phyloP scores from a whole-genome alignment of 192 early-diverging fungal species.

The Lunasporangiospora selenospora region DNA sequence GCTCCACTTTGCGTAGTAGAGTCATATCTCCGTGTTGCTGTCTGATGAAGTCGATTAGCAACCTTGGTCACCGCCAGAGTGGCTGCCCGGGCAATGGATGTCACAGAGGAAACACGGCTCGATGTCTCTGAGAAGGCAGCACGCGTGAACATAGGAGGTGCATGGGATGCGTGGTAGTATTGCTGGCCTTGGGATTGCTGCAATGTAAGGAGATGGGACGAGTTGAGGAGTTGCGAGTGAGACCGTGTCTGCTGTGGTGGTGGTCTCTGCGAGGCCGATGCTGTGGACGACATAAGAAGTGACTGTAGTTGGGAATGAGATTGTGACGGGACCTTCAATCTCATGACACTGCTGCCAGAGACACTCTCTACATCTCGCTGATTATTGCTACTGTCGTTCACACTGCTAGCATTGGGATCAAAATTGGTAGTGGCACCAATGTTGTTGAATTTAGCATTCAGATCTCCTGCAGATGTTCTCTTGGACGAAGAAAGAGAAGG shows the following conservation, averaged over 20 bases:
- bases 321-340: conserved; percentile 7
- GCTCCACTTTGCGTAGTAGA: conserved; percentile 3
- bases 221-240: background rate
- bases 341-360: no score
- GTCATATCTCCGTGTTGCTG: conserved; percentile 23
- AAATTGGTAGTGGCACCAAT: no score
- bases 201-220: background rate
- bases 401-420: no score
- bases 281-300: conserved; percentile 10
- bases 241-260: background rate
- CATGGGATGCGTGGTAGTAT: no score
- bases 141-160: no score
- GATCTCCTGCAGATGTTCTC: no score
- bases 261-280: background rate
- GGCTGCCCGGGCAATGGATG: conserved; percentile 39
- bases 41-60: conserved; percentile 19
- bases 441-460: no score
- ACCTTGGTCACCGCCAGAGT: conserved; percentile 33
- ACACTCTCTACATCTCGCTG: no score
- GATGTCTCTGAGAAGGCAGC: conserved; percentile 23
- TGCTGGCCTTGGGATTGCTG: conserved; percentile 1
- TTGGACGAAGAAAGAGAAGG: no score
- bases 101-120: conserved; percentile 38
- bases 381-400: no score
- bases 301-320: conserved; percentile 37